Evolutionary conservation across 2,329 filamentous ascomycete genomes (phyloP), one percentile per base, ranked within the genome.

Genomic region (Chaetothyriales sp.): DNA sequence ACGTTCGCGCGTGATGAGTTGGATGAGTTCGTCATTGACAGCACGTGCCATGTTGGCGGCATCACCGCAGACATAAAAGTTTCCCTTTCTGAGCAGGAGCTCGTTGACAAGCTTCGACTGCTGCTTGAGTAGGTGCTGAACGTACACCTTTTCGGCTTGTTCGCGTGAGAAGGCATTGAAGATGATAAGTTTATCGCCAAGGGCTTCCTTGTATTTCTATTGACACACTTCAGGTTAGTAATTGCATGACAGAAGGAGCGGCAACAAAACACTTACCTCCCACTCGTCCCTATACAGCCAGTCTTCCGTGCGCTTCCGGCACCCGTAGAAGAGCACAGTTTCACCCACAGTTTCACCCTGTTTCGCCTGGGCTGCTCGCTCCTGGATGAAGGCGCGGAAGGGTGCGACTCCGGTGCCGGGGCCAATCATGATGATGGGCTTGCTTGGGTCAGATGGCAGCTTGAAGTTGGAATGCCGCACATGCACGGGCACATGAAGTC

Each of bases 391-490:
- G 5, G 78, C 92, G 59, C 92, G 83, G 80, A 98, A 95, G 18
- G 92, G 92, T 22, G 92, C 92, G 50, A 95, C 88, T 73, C 92
- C 92, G 49, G 92, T 96, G 64, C 92, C 92, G 10, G 92, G 92
- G 20, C 92, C 92, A 60, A 96, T 80, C 81, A 95, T 89, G 67
- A 98, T 94, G 61, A 98, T 74, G 26, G 92, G 92, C 70, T 93
- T 94, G 47, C 84, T 80, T 3, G 92, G 88, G 62, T 98, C 89
- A 15, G 92, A 95, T 7, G 92, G 92, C 26, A 98, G 79, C 74
- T 96, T 96, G 79, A 98, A 98, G 74, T 96, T 98, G 57, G 92
- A 96, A 71, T 95, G 90, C 57, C 92, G 86, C 53, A 98, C 81
- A 65, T 98, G 92, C 12, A 98, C 86, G 2, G 92, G 92, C 20